These are phyloP conservation scores for Periconia sp. DNA, from an alignment of 2,329 filamentous ascomycete genomes.

Conservation along the genomic window DNA sequence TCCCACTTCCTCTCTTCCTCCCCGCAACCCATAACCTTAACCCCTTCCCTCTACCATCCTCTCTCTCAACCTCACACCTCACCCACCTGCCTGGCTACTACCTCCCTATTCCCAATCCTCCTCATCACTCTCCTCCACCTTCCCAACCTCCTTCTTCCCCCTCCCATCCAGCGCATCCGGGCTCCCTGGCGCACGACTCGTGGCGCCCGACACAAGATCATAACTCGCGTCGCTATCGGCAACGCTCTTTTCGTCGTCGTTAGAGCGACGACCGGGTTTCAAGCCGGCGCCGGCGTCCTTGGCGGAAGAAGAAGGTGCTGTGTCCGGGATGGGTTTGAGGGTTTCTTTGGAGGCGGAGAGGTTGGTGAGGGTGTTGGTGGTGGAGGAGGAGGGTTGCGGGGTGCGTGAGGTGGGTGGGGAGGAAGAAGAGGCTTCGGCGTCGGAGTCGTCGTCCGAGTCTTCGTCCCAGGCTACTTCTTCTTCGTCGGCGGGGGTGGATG, in stretches of 20 bases:
- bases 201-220: conserved; percentile 77
- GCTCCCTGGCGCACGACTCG: conserved; percentile 74
- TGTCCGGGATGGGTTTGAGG: conserved; percentile 36
- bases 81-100: too few relatives aligned
- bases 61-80: conserved; percentile 13
- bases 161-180: conserved; percentile 55
- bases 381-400: conserved; percentile 11
- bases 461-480: conserved; percentile 71
- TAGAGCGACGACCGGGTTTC: conserved; percentile 69
- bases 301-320: neutral
- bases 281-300: conserved; percentile 32
- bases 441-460: conserved; percentile 51
- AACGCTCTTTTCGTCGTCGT: conserved; percentile 74
- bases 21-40: too few relatives aligned
- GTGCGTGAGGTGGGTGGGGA: too few relatives aligned
- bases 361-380: too few relatives aligned
- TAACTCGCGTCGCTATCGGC: conserved; percentile 95
- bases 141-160: conserved; percentile 44
- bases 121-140: conserved; percentile 64
- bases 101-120: conserved; percentile 75
- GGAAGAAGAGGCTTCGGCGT: conserved; percentile 13
- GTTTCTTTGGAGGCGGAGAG: conserved; percentile 40
- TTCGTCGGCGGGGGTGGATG: conserved; percentile 70
- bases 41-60: too few relatives aligned
- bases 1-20: too few relatives aligned